These are phyloP conservation scores for Backusella mclennaniae DNA, from an alignment of 192 early-diverging fungal genomes.

Conservation along the genomic window DNA sequence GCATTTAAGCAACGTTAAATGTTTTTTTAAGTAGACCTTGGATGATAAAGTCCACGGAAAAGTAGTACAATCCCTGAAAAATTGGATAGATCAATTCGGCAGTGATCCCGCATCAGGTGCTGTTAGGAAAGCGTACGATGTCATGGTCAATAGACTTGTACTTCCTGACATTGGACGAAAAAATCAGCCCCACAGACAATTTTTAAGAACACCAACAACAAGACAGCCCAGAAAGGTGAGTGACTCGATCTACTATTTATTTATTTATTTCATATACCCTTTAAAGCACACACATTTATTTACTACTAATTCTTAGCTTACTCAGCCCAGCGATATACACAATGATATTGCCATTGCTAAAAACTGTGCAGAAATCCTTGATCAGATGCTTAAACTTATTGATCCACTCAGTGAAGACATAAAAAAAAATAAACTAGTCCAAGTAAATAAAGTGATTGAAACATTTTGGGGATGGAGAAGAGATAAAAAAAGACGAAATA, in stretches of 20 bases:
- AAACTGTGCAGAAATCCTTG: conserved; percentile 50
- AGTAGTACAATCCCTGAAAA: conserved; percentile 23
- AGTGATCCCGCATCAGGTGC: conserved; percentile 22
- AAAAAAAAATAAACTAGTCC: conserved; percentile 51
- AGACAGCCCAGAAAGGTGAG: neutral
- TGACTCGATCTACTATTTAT: neutral
- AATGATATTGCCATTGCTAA: conserved; percentile 52
- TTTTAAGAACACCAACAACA: neutral
- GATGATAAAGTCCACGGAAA: conserved; percentile 29
- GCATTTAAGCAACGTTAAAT: neutral
- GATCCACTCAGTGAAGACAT: conserved; percentile 53
- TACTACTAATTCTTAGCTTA: neutral
- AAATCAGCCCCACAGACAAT: neutral
- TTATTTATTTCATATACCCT: neutral
- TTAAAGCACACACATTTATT: neutral
- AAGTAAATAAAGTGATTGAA: conserved; percentile 29
- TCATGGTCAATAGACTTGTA: conserved; percentile 2
- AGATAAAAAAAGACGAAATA: neutral
- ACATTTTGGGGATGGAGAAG: neutral
- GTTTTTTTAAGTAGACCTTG: conserved; percentile 3
- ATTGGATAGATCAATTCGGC: conserved; percentile 27
- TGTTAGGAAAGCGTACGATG: conserved; percentile 22
- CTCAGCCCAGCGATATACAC: conserved; percentile 29
- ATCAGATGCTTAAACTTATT: conserved; percentile 51
- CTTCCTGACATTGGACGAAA: neutral